Conservation (phyloP, 352 stramenopile species). For the Halophytophthora polymorphica region DNA sequence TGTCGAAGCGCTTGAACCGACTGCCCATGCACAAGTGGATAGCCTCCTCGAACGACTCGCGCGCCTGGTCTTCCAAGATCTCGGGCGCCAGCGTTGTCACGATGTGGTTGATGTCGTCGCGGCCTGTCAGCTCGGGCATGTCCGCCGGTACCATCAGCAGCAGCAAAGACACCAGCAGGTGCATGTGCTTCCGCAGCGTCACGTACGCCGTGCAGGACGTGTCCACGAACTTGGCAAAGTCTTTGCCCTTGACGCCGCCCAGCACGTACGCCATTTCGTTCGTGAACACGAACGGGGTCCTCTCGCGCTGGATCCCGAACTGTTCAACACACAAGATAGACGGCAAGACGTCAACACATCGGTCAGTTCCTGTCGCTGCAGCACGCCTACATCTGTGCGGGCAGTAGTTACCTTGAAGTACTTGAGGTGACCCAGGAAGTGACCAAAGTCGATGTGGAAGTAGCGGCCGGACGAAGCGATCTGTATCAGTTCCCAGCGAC, state of each 20-base stretch:
- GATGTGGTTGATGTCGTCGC: constrained; percentile 86
- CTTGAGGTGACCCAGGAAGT: constrained; percentile 88
- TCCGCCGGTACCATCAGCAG: constrained; percentile 86
- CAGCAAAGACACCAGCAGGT: constrained; percentile 79
- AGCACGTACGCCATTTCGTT: constrained; percentile 87
- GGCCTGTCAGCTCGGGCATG: constrained; percentile 79
- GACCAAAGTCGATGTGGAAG: constrained; percentile 89
- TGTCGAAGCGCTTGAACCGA: constrained; percentile 88
- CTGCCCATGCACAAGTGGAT: constrained; percentile 82
- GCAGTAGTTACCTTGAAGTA: too few relatives aligned
- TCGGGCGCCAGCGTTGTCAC: constrained; percentile 73
- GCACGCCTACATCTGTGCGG: too few relatives aligned
- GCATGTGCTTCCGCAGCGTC: constrained; percentile 83
- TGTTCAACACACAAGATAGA: constrained; percentile 10
- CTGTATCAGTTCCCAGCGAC: constrained; percentile 27
- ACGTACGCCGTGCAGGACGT: constrained; percentile 74
- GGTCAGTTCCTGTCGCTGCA: too few relatives aligned
- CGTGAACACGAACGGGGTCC: constrained; percentile 88
- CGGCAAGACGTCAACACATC: too few relatives aligned
- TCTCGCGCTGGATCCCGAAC: constrained; percentile 80
- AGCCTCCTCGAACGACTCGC: constrained; percentile 66
- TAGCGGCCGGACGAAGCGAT: constrained; percentile 75
- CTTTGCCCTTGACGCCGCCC: constrained; percentile 66
- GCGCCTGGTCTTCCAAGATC: constrained; percentile 61
- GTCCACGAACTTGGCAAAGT: constrained; percentile 72